A percentile compares a stretch with the other conserved stretches of the same genome.
These are phyloP conservation scores for Verbena officinalis DNA, from an alignment of 257 asterid species.

Conservation along the genomic window DNA sequence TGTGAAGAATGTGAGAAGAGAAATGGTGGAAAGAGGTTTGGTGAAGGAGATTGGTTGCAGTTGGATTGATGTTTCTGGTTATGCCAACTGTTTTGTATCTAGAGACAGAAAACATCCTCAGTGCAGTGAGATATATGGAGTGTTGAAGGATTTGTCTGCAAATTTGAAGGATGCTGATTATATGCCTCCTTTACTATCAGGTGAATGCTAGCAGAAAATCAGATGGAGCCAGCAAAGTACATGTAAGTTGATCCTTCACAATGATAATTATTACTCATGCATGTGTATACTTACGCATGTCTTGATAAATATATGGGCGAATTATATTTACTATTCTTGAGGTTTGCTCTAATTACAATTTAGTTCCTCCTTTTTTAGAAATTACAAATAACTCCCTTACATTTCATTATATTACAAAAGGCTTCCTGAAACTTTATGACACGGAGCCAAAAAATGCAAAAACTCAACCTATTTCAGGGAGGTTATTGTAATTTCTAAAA, in stretches of 20 bases:
- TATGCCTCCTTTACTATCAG: conserved; percentile 35
- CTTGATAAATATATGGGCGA: not conserved
- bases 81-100: conserved; percentile 53
- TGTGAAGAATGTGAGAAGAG: conserved; percentile 63
- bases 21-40: conserved; percentile 63
- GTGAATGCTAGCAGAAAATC: conserved; percentile 32
- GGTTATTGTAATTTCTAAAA: no score
- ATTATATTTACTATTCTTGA: no score
- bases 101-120: conserved; percentile 58
- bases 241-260: not conserved
- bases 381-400: no score
- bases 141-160: conserved; percentile 52
- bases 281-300: not conserved
- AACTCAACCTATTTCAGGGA: no score
- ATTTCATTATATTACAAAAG: no score
- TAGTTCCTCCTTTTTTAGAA: no score
- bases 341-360: no score
- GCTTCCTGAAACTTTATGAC: no score
- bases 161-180: conserved; percentile 68
- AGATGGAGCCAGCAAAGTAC: conserved; percentile 18
- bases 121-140: conserved; percentile 44
- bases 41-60: conserved; percentile 85
- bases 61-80: conserved; percentile 76
- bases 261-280: not conserved
- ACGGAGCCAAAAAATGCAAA: no score